Evolutionary conservation across 140 eudicot genomes (phyloP), one percentile per base, ranked within the genome.

Genomic region (Stevia rebaudiana): DNA sequence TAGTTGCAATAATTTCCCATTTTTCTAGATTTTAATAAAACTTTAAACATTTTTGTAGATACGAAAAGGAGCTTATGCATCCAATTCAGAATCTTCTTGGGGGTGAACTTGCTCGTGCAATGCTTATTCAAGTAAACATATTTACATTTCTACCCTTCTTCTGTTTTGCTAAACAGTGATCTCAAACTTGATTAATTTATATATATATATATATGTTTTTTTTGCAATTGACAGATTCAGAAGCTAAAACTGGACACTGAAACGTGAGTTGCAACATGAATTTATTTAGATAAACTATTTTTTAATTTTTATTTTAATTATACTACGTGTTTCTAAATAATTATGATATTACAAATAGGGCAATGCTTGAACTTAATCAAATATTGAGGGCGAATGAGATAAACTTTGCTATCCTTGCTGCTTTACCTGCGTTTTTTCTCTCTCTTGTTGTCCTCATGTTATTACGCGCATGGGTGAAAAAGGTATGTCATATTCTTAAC

Each of bases 341-440:
- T 54, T 22, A 15, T 40, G 12, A 23, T 63, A 24, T 50, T 52
- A n/a, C 28, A 41, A 71, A 79, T 77, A 92, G 99, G 75, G 99
- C 97, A 57, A 88, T 92, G 99, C 95, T 92, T 43, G 99, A 88
- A 74, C 82, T 92, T 31, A 83, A 92, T 74, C 99, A 88, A 81
- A 92, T 92, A 76, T 82, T 92, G 36, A 81, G 84, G 83, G 99
- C 97, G 42, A 92, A 92, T 61, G 97, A 92, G 68, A 92, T 92
- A 58, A 92, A 92, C 76, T 88, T 92, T 65, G 99, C 99, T 39
- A 76, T 92, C 60, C 77, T 92, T 67, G 99, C 99, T 70, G 99
- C 99, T 48, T 78, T 92, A 65, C 99, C 99, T 61, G 99, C 99
- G 41, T 88, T 92, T 74, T 74, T 83, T 72, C 78, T 92, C 53